A percentile compares a stretch with the other conserved stretches of the same genome.
Conservation (phyloP, 257 asterid species). For the Ilex aquifolium region DNA sequence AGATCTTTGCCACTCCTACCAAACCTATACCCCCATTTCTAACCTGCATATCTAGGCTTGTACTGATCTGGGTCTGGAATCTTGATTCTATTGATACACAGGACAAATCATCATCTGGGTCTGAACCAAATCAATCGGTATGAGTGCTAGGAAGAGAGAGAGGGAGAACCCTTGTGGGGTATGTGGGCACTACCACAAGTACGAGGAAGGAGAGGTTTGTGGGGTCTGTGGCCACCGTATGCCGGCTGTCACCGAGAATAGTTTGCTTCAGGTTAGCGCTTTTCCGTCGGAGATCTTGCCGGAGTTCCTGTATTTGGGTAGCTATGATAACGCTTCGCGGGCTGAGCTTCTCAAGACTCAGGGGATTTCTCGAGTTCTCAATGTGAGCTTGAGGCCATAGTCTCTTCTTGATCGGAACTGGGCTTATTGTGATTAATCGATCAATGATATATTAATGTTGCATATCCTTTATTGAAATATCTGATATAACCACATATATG, state of each 20-base stretch:
- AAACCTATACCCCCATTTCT: no score
- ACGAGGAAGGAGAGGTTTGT: constrained; percentile 88
- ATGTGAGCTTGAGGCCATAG: constrained; percentile 32
- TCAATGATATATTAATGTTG: not conserved
- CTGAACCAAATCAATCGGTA: no score
- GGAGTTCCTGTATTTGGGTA: constrained; percentile 84
- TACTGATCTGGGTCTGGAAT: no score
- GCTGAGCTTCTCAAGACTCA: constrained; percentile 90
- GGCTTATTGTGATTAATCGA: not conserved
- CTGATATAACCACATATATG: not conserved
- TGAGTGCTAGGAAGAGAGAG: constrained; percentile 79
- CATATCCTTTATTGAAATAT: not conserved
- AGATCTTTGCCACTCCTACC: no score
- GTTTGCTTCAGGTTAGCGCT: constrained; percentile 62
- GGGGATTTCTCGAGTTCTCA: constrained; percentile 88
- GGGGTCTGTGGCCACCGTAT: constrained; percentile 89
- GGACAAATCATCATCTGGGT: no score
- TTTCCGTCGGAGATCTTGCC: constrained; percentile 96
- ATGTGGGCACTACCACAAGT: constrained; percentile 95
- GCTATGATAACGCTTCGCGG: constrained; percentile 91
- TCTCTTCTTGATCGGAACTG: not conserved
- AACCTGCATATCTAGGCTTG: no score
- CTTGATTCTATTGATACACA: no score
- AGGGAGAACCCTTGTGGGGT: constrained; percentile 87
- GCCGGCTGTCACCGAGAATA: constrained; percentile 43